Evolutionary conservation across 257 asterid species (phyloP), one percentile per base, ranked within the genome.

Genomic region (Datura wrightii): DNA sequence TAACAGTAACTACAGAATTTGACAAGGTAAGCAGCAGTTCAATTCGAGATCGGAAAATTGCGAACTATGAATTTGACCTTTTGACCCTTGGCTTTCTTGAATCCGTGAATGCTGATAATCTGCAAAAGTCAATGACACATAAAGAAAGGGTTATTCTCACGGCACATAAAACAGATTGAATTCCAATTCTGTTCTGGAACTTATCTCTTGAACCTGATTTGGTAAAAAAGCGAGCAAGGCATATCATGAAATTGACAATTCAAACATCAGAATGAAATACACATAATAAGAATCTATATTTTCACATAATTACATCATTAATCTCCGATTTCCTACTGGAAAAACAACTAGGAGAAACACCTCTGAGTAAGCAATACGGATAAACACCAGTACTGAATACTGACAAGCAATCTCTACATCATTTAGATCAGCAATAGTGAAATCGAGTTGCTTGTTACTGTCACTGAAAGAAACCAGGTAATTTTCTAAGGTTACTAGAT

Each of bases 81-180:
- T 19, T n/a, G 44, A 42, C 72, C 42, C 69, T 39, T 80, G 59
- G 83, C 3, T 42, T 52, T 72, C 74, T 66, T 85, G 85, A 86
- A 89, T 9, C 91, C 90, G 65, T 89, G 91, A 83, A 89, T 54
- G 56, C 84, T 79, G 79, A 89, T 72, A n/a, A 89, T 89, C 88
- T 89, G 78, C 13, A 80, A 24, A 37, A 58, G 41, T 52, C 41
- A 46, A 18, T 18, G 58, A 67, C 42, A 50, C 13, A 65, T 15
- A 42, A n/a, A 50, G 13, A 24, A 60, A 39, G 31, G 31, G 39
- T 65, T 65, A 66, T 10, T 63, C 70, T 63, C 70, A 31, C 18
- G 1, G 70, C 42, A 63, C 70, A 31, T 66, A 36, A 34, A 41
- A 55, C 66, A 54, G 34, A 79, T 79, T 54, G 83, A 79, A 36